Evolutionary conservation across 768 basidiomycete species (phyloP).

Genomic region (Russula olivacea): DNA sequence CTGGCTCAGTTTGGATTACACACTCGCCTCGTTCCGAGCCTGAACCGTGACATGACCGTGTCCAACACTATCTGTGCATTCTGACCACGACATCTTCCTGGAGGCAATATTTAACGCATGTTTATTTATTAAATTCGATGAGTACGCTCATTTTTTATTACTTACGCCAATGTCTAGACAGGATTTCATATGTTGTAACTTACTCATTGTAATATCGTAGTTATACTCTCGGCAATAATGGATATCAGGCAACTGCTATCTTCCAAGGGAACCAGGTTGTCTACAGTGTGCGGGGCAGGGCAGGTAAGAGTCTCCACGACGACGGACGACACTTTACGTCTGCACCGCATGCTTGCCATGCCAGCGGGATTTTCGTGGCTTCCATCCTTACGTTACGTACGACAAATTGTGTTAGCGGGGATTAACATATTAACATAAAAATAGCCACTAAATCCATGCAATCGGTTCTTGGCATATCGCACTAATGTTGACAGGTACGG

Average conservation of each 20-base stretch:
- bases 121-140: slow-evolving; percentile 8
- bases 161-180: neutral
- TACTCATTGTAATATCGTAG: neutral
- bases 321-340: neutral
- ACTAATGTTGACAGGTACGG: slow-evolving; percentile 3
- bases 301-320: slow-evolving; percentile 1
- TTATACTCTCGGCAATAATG: slow-evolving; percentile 7
- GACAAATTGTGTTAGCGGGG: neutral
- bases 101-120: slow-evolving; percentile 16
- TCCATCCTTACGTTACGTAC: neutral
- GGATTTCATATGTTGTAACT: slow-evolving; percentile 3
- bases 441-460: neutral
- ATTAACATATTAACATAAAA: too few species aligned
- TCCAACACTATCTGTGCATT: neutral
- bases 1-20: slow-evolving; percentile 3
- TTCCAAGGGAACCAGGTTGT: neutral
- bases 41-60: slow-evolving; percentile 1
- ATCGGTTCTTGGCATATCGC: slow-evolving; percentile 3
- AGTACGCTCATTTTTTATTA: neutral
- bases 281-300: neutral
- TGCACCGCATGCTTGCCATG: neutral
- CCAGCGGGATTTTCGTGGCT: neutral
- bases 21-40: slow-evolving; percentile 7
- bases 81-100: slow-evolving; percentile 5
- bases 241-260: slow-evolving; percentile 5